Conservation (phyloP, 306 rosid species). For the Vicia faba region DNA sequence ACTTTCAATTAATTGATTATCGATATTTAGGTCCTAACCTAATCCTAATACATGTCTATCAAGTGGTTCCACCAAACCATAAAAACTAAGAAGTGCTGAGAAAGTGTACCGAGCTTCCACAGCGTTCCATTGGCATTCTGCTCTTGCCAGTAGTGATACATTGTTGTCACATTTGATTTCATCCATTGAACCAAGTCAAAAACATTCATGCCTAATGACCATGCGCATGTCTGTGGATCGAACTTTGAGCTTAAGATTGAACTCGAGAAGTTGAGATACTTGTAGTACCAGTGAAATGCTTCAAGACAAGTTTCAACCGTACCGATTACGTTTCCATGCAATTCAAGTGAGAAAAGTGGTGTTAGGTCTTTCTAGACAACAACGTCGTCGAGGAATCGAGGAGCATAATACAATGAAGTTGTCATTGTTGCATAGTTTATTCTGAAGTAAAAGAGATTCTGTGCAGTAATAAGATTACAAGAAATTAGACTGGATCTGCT, state of each 20-base stretch:
- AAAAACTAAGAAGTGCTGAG: slow-evolving; percentile 50
- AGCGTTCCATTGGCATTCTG: slow-evolving; percentile 78
- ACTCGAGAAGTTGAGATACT: slow-evolving; percentile 87
- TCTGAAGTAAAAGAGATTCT: neutral
- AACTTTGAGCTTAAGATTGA: slow-evolving; percentile 80
- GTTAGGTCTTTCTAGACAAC: slow-evolving; percentile 86
- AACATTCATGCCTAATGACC: slow-evolving; percentile 97
- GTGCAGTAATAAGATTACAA: neutral
- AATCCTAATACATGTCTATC: slow-evolving; percentile 91
- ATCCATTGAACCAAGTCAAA: slow-evolving; percentile 92
- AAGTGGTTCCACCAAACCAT: slow-evolving; percentile 93
- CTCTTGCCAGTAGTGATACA: slow-evolving; percentile 91
- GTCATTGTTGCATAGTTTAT: neutral
- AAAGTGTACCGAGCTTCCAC: slow-evolving; percentile 71
- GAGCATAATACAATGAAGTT: slow-evolving; percentile 20
- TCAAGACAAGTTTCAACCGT: slow-evolving; percentile 52
- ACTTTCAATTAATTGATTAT: slow-evolving; percentile 75
- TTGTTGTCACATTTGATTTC: slow-evolving; percentile 74
- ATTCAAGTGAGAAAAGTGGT: slow-evolving; percentile 41
- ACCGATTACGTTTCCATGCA: slow-evolving; percentile 94
- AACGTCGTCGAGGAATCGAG: slow-evolving; percentile 75
- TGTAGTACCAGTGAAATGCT: slow-evolving; percentile 76
- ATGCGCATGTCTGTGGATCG: slow-evolving; percentile 94
- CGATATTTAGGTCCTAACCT: slow-evolving; percentile 78
- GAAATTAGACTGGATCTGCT: neutral